Evolutionary conservation across 352 stramenopile species (phyloP).

Genomic region (Halophytophthora batemanensis): DNA sequence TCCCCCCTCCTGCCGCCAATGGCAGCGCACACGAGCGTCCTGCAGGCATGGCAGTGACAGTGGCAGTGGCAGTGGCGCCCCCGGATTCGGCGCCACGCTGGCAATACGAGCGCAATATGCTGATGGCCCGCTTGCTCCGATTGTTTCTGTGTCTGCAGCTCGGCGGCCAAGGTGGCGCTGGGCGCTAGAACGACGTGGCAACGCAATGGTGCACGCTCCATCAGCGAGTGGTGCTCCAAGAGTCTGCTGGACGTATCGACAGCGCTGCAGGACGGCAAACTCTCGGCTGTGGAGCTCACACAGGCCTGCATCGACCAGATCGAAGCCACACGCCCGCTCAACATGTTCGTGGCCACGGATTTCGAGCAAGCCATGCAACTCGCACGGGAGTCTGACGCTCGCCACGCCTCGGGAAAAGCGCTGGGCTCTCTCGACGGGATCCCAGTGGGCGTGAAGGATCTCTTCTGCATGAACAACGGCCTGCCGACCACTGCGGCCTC

Average conservation of each 20-base stretch:
- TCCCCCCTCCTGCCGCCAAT: slow-evolving; percentile 19
- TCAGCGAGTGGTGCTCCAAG: slow-evolving; percentile 61
- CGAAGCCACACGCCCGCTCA: slow-evolving; percentile 57
- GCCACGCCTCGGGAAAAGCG: slow-evolving; percentile 37
- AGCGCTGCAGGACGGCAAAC: slow-evolving; percentile 40
- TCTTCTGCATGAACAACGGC: slow-evolving; percentile 89
- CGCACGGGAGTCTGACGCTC: slow-evolving; percentile 75
- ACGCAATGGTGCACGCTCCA: slow-evolving; percentile 3
- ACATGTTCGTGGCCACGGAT: slow-evolving; percentile 81
- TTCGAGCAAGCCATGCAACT: slow-evolving; percentile 65
- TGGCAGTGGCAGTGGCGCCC: background rate
- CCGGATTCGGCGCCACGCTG: too few species aligned
- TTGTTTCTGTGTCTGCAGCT: slow-evolving; percentile 5
- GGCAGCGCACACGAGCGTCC: too few species aligned
- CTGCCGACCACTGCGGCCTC: slow-evolving; percentile 88
- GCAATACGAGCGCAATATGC: too few species aligned
- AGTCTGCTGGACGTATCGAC: slow-evolving; percentile 53
- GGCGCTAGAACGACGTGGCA: slow-evolving; percentile 3
- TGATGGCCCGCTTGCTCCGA: too few species aligned
- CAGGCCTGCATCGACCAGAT: slow-evolving; percentile 73
- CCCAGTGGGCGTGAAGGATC: slow-evolving; percentile 95
- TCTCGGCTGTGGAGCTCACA: slow-evolving; percentile 65
- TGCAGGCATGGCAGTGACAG: too few species aligned
- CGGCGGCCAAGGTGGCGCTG: background rate
- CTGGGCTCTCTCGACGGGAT: slow-evolving; percentile 91